Evolutionary conservation across 176 grass and related monocot species (phyloP), one percentile per base, ranked within the genome.

Genomic region (Aegilops sharonensis): DNA sequence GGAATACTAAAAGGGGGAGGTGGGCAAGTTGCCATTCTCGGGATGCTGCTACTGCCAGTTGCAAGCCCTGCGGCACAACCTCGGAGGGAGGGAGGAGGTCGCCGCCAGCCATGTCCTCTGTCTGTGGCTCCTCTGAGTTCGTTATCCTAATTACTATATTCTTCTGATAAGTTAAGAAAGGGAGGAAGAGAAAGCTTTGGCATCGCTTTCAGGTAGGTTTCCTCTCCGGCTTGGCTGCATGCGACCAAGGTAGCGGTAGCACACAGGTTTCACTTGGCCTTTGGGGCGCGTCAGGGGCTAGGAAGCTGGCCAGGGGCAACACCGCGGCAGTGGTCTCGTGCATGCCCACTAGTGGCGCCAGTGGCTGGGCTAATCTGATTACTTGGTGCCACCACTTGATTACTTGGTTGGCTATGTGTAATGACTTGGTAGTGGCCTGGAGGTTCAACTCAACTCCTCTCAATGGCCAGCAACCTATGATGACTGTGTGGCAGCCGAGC

Each of bases 21-120:
- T 20, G 61, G 10, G n/a, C 32, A 54, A 85, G 77, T 81, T 85
- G 77, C 67, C 45, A 37, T 72, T 85, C 50, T 69, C 50, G 77
- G 77, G 27, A 81, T 78, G 23, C 25, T 43, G 27, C 37, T 29
- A 43, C 18, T 57, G 60, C 36, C 8, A 40, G 76, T 9, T 67
- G 42, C 20, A 50, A 21, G 21, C 17, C 25, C 63, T 65, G 39
- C 50, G 17, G 56, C 56, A 20, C 47, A 86, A 89, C 88, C 83
- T 86, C 85, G 78, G 88, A 89, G 68, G 74, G 54, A 21, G 50
- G 47, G 47, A 50, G 50, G 15, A 17, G 50, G 56, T 8, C 18
- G 15, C 20, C 64, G 48, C 32, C 40, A 14, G 36, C 78, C 21
- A 78, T 86, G 64, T n/a, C 64, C 21, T 50, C 36, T 75, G 36